Percentiles rank a stretch among this genome's conserved stretches.
These are phyloP conservation scores for Coniochaeta hoffmannii DNA, from an alignment of 2,329 filamentous ascomycete species.

Conservation along the genomic window DNA sequence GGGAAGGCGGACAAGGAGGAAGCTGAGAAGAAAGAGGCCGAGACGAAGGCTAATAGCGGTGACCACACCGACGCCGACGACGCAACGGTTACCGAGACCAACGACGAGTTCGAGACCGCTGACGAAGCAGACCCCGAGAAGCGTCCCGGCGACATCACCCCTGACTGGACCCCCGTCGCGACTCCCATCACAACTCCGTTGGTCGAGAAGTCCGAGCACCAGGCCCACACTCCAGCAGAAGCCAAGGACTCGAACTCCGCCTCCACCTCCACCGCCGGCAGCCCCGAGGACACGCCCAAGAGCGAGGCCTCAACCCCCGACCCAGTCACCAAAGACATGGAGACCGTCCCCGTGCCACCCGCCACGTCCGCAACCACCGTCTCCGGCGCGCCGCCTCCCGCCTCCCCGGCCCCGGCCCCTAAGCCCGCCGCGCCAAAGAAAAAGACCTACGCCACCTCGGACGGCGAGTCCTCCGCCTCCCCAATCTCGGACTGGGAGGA, in stretches of 20 bases:
- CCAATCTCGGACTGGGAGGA: slow-evolving; percentile 53
- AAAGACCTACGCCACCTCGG: slow-evolving; percentile 32
- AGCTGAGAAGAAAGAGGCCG: slow-evolving; percentile 8
- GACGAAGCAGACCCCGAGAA: slow-evolving; percentile 8
- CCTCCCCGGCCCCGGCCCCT: slow-evolving; percentile 3
- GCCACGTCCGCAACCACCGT: slow-evolving; percentile 10
- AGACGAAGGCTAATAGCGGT: slow-evolving; percentile 8
- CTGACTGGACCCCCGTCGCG: slow-evolving; percentile 13
- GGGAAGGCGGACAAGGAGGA: slow-evolving; percentile 13
- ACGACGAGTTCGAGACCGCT: slow-evolving; percentile 6
- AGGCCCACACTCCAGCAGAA: slow-evolving; percentile 8
- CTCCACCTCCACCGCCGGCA: slow-evolving; percentile 16
- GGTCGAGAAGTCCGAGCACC: slow-evolving; percentile 8
- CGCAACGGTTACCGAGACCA: slow-evolving; percentile 7
- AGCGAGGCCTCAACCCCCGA: slow-evolving; percentile 13
- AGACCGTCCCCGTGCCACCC: slow-evolving; percentile 27
- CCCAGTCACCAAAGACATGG: slow-evolving; percentile 12
- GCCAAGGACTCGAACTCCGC: slow-evolving; percentile 12
- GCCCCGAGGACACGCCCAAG: slow-evolving; percentile 21
- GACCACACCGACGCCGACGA: slow-evolving; percentile 2
- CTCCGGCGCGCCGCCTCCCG: slow-evolving; percentile 1
- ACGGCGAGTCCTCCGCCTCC: slow-evolving; percentile 50
- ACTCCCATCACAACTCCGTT: slow-evolving; percentile 11
- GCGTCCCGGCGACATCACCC: slow-evolving; percentile 6
- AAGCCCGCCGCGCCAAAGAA: slow-evolving; percentile 12